A percentile compares a stretch with the other conserved stretches of the same genome.
Evolutionary conservation across 495 filamentous ascomycete genomes (phyloP).

Genomic region (Tuber calosporum): DNA sequence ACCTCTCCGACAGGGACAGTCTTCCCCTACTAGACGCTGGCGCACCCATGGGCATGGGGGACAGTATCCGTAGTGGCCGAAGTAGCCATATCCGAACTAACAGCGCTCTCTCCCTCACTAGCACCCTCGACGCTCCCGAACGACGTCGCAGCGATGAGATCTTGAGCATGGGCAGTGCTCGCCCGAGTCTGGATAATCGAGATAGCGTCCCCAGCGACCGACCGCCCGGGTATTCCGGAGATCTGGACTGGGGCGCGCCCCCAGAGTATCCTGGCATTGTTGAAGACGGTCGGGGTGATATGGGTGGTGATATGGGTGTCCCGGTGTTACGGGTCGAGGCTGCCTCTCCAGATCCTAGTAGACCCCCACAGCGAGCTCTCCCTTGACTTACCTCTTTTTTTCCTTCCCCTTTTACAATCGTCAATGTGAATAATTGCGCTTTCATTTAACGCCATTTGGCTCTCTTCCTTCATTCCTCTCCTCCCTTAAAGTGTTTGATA

Average conservation of each 20-base stretch:
- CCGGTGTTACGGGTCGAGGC: slow-evolving; percentile 27
- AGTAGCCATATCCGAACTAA: slow-evolving; percentile 11
- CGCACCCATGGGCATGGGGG: slow-evolving; percentile 35
- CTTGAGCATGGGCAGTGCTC: slow-evolving; percentile 18
- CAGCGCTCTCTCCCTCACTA: slow-evolving; percentile 5
- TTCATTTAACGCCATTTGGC: neutral
- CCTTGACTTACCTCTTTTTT: neutral
- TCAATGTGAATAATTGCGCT: slow-evolving; percentile 9
- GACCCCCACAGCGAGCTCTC: slow-evolving; percentile 13
- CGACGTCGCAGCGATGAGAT: slow-evolving; percentile 33
- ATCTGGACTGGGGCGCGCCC: slow-evolving; percentile 15
- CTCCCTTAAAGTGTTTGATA: neutral
- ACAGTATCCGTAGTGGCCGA: slow-evolving; percentile 19
- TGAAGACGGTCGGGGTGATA: slow-evolving; percentile 4
- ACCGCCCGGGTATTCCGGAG: slow-evolving; percentile 26
- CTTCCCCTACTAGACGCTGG: slow-evolving; percentile 30
- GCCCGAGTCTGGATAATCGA: slow-evolving; percentile 17
- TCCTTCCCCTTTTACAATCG: neutral
- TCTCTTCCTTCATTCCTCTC: neutral
- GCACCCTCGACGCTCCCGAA: slow-evolving; percentile 10
- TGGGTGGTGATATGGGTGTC: slow-evolving; percentile 20
- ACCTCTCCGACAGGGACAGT: slow-evolving; percentile 31
- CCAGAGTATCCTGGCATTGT: slow-evolving; percentile 20
- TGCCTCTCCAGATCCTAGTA: slow-evolving; percentile 21
- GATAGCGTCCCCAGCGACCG: slow-evolving; percentile 15